phyloP scores from a whole-genome alignment of 768 basidiomycete genomes.

The Pleurotus platypus region DNA sequence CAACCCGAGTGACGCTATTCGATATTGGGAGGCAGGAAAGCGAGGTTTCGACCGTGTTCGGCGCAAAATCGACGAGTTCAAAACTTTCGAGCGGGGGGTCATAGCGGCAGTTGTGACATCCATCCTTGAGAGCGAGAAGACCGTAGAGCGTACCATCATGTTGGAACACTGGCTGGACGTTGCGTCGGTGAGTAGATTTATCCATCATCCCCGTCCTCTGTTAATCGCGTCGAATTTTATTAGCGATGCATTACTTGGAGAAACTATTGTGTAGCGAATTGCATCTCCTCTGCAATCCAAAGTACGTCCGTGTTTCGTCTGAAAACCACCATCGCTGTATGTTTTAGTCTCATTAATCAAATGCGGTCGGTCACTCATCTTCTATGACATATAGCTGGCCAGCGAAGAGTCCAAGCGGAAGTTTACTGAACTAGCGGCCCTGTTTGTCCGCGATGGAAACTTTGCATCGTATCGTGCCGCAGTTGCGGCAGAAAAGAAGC shows the following conservation, averaged over 20 bases:
- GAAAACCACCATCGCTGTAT: slow-evolving; percentile 30
- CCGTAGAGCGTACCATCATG: slow-evolving; percentile 21
- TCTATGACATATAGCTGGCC: slow-evolving; percentile 16
- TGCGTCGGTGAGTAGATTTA: slow-evolving; percentile 31
- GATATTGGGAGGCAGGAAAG: slow-evolving; percentile 33
- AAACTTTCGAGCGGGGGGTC: slow-evolving; percentile 31
- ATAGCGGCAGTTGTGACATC: slow-evolving; percentile 36
- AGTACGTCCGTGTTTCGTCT: slow-evolving; percentile 32
- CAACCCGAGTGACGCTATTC: slow-evolving; percentile 40
- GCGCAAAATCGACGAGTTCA: slow-evolving; percentile 23
- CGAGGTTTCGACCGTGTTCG: slow-evolving; percentile 23
- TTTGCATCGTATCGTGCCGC: slow-evolving; percentile 22
- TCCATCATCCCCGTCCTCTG: neutral
- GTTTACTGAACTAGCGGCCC: slow-evolving; percentile 23
- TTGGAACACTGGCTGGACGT: slow-evolving; percentile 43
- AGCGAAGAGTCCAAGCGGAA: slow-evolving; percentile 21
- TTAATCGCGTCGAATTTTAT: slow-evolving; percentile 4
- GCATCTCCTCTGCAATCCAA: slow-evolving; percentile 39
- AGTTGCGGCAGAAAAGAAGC: slow-evolving; percentile 17
- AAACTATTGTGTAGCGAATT: slow-evolving; percentile 41
- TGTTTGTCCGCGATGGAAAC: slow-evolving; percentile 25
- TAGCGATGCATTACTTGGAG: slow-evolving; percentile 42
- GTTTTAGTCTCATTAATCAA: slow-evolving; percentile 7
- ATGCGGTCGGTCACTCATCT: neutral
- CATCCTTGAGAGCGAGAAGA: slow-evolving; percentile 19